Base-by-base conservation (phyloP, 306 rosid genomes). In the Betula pendula region DNA sequence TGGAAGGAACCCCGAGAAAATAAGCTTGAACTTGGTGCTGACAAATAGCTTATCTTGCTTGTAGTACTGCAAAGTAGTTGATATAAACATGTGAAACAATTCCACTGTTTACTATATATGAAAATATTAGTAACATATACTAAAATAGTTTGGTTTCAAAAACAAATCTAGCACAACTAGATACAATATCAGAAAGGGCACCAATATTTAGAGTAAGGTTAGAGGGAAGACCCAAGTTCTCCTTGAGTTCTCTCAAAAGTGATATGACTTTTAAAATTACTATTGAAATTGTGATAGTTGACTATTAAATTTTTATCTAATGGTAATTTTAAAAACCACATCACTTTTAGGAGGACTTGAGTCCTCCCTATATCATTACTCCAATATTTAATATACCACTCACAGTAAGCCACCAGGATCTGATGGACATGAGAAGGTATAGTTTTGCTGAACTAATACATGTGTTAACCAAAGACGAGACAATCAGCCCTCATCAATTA, bases 1-100 rank as follows among this genome's bases (percentile, higher is more conserved):
- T 43, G 84, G 70, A 76, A 80, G 78, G 96, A 90, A 82, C 85
- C 91, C 49, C 63, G 78, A 69, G 96, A 82, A 63, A 89, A 82
- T 49, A 88, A 83, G 80, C 88, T 87, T 78, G 98, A 96, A 65
- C 83, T 85, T 19, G 78, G 70, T 56, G 94, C 82, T 25, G 88
- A 88, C 72, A 92, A 50, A 79, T 76, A 84, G 76, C 81, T 78
- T 70, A 84, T 52, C 85, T 84, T 91, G 81, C 85, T 85, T 48
- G 91, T 43, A 72, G 81, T 77, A 79, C 94, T 89, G 89, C 84
- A 87, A 58, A 81, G 40, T 88, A 82, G 74, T 74, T 50, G 27
- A 70, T 44, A 44, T 60, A 58, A 65, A 55, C 70, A 20, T 44
- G 44, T 66, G 60, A 84, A 73, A 80, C 68, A 49, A 19, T 47